Evolutionary conservation across 1,139 yeast genomes (phyloP), one percentile per base, ranked within the genome.

Genomic region (Suhomyces bolitotheri): DNA sequence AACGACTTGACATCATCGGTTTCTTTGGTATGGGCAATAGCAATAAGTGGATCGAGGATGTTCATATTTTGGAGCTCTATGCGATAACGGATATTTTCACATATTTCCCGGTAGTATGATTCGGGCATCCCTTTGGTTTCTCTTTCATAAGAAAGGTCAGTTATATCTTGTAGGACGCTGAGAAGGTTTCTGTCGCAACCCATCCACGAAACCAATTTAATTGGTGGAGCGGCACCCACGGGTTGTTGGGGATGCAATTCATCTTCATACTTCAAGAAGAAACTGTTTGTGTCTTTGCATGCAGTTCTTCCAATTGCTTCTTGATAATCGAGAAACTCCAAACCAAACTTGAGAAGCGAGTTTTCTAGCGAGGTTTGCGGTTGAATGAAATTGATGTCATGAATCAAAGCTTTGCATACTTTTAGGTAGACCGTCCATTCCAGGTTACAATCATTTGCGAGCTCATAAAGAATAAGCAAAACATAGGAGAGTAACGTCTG

Each of bases 301-400:
- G 65, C 66, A 1, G 66, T 62, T 40, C 67, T 38, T 9, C 66
- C 64, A 41, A 62, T 56, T 4, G 60, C 48, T 37, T 61, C 67
- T 35, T 59, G 64, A 36, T 60, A 60, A 33, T 56, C 48, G 15
- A 60, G 45, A 35, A 59, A 58, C 31, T 62, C 63, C 26, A 62
- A 42, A 7, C 56, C 51, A 38, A 60, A 62, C 27, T 41, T 46
- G 22, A 58, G 43, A 16, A 62, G 44, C 2, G 56, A 43, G 14
- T 36, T 29, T 33, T 60, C 65, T 6, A 57, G 36, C 25, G 43
- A 50, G 45, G 26, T 50, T 25, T 16, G 42, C 20, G 34, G 55
- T 36, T 32, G 24, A 4, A 23, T 38, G 31, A 59, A 55, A 7
- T 45, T 31, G 3, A 40, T 39, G 1, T 48, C 44, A 16, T 47